phyloP scores from a whole-genome alignment of 2,329 filamentous ascomycete species.

The Sporothrix variecibatus region DNA sequence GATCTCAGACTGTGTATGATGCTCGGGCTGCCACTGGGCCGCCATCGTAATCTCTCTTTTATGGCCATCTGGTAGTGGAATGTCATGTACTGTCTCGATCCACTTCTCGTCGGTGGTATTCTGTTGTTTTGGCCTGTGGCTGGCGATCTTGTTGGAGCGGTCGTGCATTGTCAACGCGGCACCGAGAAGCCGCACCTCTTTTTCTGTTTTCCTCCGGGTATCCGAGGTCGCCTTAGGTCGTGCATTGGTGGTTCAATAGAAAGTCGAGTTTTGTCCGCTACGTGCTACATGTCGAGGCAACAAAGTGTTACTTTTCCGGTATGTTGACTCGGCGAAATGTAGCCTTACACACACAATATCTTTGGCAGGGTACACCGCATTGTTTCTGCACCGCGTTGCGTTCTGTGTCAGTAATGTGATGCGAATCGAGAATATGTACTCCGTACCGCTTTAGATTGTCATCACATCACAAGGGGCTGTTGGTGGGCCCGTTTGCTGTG shows the following conservation, averaged over 20 bases:
- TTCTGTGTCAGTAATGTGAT: background rate
- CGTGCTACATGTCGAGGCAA: background rate
- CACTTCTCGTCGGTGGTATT: background rate
- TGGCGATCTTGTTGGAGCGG: background rate
- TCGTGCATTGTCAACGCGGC: background rate
- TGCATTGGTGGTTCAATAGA: background rate
- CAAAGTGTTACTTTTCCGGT: background rate
- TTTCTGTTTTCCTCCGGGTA: too few relatives aligned
- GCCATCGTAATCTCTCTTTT: background rate
- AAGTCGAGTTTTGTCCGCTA: background rate
- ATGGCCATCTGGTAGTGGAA: background rate
- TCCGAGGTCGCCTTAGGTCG: background rate
- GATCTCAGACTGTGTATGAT: background rate
- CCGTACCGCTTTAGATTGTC: too few relatives aligned
- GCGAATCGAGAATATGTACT: too few relatives aligned
- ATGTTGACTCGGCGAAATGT: background rate
- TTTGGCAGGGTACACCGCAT: background rate
- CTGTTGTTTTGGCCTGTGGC: background rate
- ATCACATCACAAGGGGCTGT: too few relatives aligned
- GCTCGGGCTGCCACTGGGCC: background rate
- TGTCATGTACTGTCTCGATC: background rate
- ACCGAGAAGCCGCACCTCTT: background rate
- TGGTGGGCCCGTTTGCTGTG: too few relatives aligned
- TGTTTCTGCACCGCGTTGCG: too few relatives aligned
- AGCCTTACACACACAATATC: background rate